Evolutionary conservation across 768 basidiomycete genomes (phyloP).

Genomic region (Lepiota brunneoincarnata): DNA sequence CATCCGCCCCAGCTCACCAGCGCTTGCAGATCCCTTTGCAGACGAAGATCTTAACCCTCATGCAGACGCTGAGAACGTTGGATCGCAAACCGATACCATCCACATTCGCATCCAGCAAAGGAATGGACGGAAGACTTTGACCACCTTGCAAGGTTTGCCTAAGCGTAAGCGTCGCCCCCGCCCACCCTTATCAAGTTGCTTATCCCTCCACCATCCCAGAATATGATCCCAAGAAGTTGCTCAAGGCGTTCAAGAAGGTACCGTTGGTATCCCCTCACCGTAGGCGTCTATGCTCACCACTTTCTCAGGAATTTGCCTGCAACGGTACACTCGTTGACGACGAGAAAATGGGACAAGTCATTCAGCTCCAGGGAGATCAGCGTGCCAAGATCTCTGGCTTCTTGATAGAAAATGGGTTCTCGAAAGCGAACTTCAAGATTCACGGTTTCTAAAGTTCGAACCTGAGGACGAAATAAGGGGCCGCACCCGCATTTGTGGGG

Average conservation of each 20-base stretch:
- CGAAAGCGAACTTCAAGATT: constrained; percentile 76
- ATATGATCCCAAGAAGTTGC: constrained; percentile 95
- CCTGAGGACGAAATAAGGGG: neutral
- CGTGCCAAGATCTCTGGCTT: constrained; percentile 86
- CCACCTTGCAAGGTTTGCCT: constrained; percentile 93
- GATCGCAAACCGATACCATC: constrained; percentile 80
- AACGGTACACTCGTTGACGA: constrained; percentile 97
- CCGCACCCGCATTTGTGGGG: constrained; percentile 10
- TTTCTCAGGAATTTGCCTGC: constrained; percentile 87
- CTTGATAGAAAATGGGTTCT: constrained; percentile 80
- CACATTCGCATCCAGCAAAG: constrained; percentile 98
- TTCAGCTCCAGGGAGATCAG: constrained; percentile 99
- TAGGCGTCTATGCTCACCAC: neutral
- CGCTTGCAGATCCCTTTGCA: constrained; percentile 83
- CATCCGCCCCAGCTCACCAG: constrained; percentile 11
- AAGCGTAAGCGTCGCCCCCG: constrained; percentile 54
- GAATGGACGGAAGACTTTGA: constrained; percentile 98
- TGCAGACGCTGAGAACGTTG: constrained; percentile 69
- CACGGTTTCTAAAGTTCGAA: constrained; percentile 73
- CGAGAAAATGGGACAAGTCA: constrained; percentile 93
- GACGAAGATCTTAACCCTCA: constrained; percentile 83
- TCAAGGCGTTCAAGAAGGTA: constrained; percentile 99
- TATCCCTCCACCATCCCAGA: constrained; percentile 42
- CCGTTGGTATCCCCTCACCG: constrained; percentile 7
- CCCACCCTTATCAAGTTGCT: constrained; percentile 4